Base-by-base conservation (phyloP, 2,329 filamentous ascomycete genomes). In the Botryotinia globosa region DNA sequence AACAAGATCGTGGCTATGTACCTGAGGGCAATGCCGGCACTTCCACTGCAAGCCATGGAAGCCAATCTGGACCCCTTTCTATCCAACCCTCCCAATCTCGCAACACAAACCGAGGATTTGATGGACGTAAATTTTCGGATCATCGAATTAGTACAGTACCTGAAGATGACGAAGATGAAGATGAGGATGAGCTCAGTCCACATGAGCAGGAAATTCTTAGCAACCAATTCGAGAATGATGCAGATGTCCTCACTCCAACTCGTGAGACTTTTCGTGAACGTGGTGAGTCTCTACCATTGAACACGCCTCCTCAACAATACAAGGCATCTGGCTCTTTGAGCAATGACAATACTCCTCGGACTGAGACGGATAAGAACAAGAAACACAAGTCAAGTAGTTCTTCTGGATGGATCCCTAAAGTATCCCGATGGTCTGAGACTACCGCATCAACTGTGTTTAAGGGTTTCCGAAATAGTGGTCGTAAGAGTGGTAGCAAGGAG, bases 351-450 rank as follows among this genome's bases (percentile, higher is more conserved):
- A 97, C 93, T 0, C 93, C 94, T 18, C 86, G 82, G 75, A 83
- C 80, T 82, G 86, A 82, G 75, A 83, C 80, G 82, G 86, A 93
- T 9, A 94, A 92, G 82, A 88, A 89, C 75, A 93, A 92, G 81
- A 98, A 97, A 84, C 92, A 97, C 84, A 97, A 97, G 81, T 95
- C 93, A 1, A 92, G 88, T 80, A 90, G 90, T 73, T 96, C 94
- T 0, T 93, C 92, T 0, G 85, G 88, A 69, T 90, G 89, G 85
- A 92, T 97, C 74, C 94, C 94, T 37, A 98, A 97, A 84, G 94
- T 97, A 75, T 98, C 96, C 9, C 89, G 96, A 61, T 99, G 96
- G 96, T 98, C 95, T 0, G 96, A 97, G 83, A 98, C 95, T 3
- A 99, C 96, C 0, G 89, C 94, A 6, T 97, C 94, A 0, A 97